Evolutionary conservation across 179 eudicot genomes (phyloP).

Genomic region (Spinacia oleracea): DNA sequence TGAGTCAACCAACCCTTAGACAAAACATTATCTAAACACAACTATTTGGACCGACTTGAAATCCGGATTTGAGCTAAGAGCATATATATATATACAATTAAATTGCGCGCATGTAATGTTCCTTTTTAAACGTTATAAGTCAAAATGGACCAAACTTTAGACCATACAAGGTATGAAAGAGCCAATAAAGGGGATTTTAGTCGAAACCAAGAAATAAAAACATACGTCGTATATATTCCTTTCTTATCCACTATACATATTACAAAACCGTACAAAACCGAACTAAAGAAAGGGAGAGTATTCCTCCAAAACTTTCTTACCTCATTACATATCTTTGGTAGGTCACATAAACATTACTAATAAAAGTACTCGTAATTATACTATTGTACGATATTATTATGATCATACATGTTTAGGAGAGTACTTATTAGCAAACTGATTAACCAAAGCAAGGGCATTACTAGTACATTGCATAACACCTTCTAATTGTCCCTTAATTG

Average conservation of each 20-base stretch:
- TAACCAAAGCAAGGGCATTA: constrained; percentile 36
- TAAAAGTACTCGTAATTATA: too few relatives aligned
- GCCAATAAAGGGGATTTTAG: neutral
- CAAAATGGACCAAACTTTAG: too few relatives aligned
- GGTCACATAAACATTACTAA: neutral
- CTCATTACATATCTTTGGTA: neutral
- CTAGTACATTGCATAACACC: constrained; percentile 38
- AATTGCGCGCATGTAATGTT: too few relatives aligned
- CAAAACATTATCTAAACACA: too few relatives aligned
- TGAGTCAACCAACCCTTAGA: too few relatives aligned
- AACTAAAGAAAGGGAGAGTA: neutral
- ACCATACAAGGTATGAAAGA: neutral
- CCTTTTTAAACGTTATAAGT: too few relatives aligned
- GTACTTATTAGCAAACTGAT: constrained; percentile 30
- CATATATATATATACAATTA: too few relatives aligned
- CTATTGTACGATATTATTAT: too few relatives aligned
- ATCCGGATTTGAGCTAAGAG: too few relatives aligned
- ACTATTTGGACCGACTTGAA: too few relatives aligned
- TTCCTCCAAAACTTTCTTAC: neutral
- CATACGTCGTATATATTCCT: neutral
- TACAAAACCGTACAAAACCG: constrained; percentile 1
- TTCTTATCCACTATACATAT: neutral
- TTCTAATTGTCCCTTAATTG: constrained; percentile 24
- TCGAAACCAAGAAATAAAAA: neutral
- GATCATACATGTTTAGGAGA: neutral